Evolutionary conservation across 139 green algal genomes (phyloP).

Genomic region (Chlamydomonas sp.): DNA sequence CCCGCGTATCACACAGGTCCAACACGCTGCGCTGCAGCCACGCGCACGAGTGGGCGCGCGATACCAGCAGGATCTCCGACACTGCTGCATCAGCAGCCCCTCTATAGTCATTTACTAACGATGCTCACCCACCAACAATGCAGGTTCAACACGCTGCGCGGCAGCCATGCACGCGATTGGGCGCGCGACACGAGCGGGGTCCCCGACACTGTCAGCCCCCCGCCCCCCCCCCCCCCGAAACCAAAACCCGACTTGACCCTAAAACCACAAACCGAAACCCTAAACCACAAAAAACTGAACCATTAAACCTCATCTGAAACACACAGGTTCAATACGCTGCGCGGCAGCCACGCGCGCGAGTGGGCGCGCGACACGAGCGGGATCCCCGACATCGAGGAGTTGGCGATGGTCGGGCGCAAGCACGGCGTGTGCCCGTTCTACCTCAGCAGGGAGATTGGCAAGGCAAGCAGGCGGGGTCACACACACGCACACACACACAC

Average conservation of each 20-base stretch:
- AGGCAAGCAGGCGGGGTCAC: not conserved
- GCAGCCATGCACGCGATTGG: too few relatives aligned
- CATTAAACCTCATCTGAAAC: not conserved
- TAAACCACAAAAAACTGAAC: not conserved
- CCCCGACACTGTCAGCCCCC: too few relatives aligned
- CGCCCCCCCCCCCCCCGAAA: too few relatives aligned
- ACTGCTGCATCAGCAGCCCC: not conserved
- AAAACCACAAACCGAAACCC: too few relatives aligned
- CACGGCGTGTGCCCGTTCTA: constrained; percentile 39
- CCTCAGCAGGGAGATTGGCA: constrained; percentile 18
- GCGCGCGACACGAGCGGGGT: too few relatives aligned
- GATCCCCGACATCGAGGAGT: constrained; percentile 84
- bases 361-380: constrained; percentile 3
- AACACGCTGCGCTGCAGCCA: too few relatives aligned
- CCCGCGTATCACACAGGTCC: constrained; percentile 16
- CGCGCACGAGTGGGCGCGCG: too few relatives aligned
- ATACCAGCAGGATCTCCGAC: too few relatives aligned
- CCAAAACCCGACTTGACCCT: too few relatives aligned
- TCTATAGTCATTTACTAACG: too few relatives aligned
- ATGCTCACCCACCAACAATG: too few relatives aligned
- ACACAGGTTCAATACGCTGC: constrained; percentile 29
- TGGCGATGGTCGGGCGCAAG: constrained; percentile 50
- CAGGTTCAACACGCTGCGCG: constrained; percentile 32
- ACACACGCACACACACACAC: too few relatives aligned
- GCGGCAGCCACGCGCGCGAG: constrained; percentile 22